Base-by-base conservation (phyloP, 2,329 filamentous ascomycete genomes). In the Colletotrichum truncatum region DNA sequence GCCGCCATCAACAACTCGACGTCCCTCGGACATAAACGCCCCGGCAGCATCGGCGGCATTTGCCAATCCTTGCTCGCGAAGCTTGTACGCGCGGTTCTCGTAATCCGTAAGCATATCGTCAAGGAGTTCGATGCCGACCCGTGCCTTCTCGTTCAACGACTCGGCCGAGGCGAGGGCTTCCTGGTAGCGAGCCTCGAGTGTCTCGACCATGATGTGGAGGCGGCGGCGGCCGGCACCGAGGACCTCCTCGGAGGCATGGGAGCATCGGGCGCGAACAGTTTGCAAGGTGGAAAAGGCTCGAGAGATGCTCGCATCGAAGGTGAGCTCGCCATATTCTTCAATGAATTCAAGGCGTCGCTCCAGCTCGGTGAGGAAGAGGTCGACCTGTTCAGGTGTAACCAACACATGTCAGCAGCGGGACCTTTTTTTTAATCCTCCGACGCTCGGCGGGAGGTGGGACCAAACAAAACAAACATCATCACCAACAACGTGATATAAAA, bases 191-290 rank as follows among this genome's bases (percentile, higher is more conserved):
- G 86, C 86, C 77, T 99, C 96, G 12, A 99, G 83, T 1, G 94
- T 97, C 72, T 98, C 95, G 32, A 99, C 93, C 81, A 98, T 90
- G 64, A 98, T 88, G 69, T 93, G 92, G 65, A 97, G 89, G 66
- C 94, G 88, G 69, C 93, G 89, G 55, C 93, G 90, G 21, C 96
- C 94, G 36, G 92, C 93, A 61, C 94, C 96, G 70, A 98, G 88
- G 48, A 98, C 87, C 74, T 96, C 95, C 67, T 93, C 95, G 1
- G 94, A 97, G 18, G 95, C 94, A 69, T 94, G 89, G 38, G 93
- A 93, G 78, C 96, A 99, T 72, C 93, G 89, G 70, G 93, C 90
- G 67, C 94, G 90, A 25, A 99, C 94, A 7, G 93, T 90, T 73
- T 95, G 91, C 2, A 99, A 83, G 0, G 94, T 97, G 14, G 90